A percentile compares a stretch with the other conserved stretches of the same genome.
These are phyloP conservation scores for Patellaria atrata DNA, from an alignment of 495 filamentous ascomycete genomes.

Conservation along the genomic window DNA sequence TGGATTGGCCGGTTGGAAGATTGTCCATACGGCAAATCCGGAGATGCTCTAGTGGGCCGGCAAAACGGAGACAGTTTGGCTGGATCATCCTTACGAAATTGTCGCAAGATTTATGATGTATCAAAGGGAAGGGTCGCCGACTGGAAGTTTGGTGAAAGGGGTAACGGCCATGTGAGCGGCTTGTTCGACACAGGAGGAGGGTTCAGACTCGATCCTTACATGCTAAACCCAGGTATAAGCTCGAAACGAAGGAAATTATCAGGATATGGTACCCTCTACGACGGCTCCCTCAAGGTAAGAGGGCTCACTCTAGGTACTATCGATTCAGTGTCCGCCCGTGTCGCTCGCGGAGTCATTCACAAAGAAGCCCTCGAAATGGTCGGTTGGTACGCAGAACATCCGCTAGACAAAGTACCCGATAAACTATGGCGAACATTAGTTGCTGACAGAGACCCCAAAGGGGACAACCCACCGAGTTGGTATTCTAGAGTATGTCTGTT, in stretches of 20 bases:
- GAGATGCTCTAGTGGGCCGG: neutral
- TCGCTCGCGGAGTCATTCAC: neutral
- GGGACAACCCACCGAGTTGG: neutral
- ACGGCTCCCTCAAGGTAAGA: neutral
- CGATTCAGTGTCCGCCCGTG: neutral
- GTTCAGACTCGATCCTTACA: neutral
- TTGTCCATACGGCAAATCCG: neutral
- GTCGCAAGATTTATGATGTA: neutral
- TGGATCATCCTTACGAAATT: no score
- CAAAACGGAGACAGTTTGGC: neutral
- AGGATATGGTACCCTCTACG: neutral
- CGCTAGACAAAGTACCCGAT: neutral
- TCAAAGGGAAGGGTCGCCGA: neutral
- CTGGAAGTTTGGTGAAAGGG: no score
- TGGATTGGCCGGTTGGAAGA: neutral
- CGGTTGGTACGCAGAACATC: neutral
- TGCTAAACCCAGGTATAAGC: neutral
- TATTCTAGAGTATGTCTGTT: neutral
- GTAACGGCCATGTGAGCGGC: no score
- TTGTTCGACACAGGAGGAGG: no score
- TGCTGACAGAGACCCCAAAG: neutral
- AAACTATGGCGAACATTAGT: conserved; percentile 1
- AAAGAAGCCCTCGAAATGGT: neutral
- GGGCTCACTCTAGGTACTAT: neutral
- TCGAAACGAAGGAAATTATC: no score